Percentiles rank a stretch among this genome's conserved stretches.
These are phyloP conservation scores for Thelonectria olida DNA, from an alignment of 2,329 filamentous ascomycete species.

Conservation along the genomic window DNA sequence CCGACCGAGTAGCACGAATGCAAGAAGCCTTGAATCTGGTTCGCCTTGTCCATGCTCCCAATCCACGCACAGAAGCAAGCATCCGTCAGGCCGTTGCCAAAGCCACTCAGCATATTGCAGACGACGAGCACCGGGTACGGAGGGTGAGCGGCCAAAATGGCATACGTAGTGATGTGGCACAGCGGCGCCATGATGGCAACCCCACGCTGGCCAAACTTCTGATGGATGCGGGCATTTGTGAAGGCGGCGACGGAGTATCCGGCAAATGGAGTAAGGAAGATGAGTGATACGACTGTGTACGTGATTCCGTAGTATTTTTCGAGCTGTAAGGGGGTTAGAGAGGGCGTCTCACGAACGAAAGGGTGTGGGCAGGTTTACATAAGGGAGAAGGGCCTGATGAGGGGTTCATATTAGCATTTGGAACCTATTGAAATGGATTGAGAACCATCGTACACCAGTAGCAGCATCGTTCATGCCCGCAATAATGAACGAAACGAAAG, in stretches of 20 bases:
- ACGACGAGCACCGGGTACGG: constrained; percentile 72
- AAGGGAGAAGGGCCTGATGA: constrained; percentile 37
- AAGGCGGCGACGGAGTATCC: constrained; percentile 71
- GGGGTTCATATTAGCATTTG: neutral
- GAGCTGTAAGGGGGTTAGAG: constrained; percentile 51
- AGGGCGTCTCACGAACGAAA: no score
- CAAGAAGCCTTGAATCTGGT: constrained; percentile 72
- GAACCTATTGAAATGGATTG: fast-evolving
- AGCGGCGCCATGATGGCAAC: constrained; percentile 69
- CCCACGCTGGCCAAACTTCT: constrained; percentile 71
- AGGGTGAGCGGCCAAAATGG: constrained; percentile 68
- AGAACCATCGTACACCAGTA: constrained; percentile 58
- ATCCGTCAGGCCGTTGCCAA: constrained; percentile 72
- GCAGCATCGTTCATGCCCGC: constrained; percentile 72
- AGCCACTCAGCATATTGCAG: constrained; percentile 69
- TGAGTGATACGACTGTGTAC: constrained; percentile 68
- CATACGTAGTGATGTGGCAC: constrained; percentile 70
- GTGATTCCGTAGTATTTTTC: constrained; percentile 68
- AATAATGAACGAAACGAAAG: constrained; percentile 67
- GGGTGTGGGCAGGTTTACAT: constrained; percentile 15
- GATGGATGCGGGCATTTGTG: constrained; percentile 68
- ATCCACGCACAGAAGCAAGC: constrained; percentile 60
- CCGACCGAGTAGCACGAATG: constrained; percentile 74
- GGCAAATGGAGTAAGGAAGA: constrained; percentile 71
- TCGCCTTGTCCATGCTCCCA: constrained; percentile 74